Evolutionary conservation across 192 early-diverging fungal genomes (phyloP).

Genomic region (Entomortierella parvispora): DNA sequence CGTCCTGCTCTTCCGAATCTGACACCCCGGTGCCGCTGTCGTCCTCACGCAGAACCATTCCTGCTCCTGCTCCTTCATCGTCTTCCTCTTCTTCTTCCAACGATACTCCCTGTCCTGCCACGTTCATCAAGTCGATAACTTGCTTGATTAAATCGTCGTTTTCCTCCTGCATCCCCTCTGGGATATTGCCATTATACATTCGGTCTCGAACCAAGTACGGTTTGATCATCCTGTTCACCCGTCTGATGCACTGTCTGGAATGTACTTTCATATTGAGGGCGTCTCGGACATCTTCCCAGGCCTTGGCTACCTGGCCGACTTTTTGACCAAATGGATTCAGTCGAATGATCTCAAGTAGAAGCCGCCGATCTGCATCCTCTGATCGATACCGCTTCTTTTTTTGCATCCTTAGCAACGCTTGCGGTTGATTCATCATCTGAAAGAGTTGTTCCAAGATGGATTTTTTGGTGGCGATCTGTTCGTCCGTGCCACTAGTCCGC

Average conservation of each 20-base stretch:
- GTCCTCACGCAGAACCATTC: too few relatives aligned
- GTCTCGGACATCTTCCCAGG: constrained; percentile 50
- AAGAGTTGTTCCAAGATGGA: constrained; percentile 41
- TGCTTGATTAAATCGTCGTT: constrained; percentile 47
- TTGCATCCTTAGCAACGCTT: constrained; percentile 46
- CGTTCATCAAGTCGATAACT: constrained; percentile 36
- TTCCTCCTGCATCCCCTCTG: constrained; percentile 40
- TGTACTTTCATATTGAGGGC: constrained; percentile 51
- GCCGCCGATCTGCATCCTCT: constrained; percentile 40
- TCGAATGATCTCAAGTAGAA: constrained; percentile 35
- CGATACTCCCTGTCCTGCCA: constrained; percentile 20
- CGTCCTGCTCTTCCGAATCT: constrained; percentile 43
- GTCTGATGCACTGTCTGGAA: constrained; percentile 42
- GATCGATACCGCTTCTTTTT: constrained; percentile 50
- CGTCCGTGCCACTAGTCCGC: constrained; percentile 37
- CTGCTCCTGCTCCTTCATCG: too few relatives aligned
- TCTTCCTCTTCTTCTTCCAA: constrained; percentile 17
- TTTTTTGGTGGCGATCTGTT: constrained; percentile 41
- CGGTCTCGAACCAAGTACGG: constrained; percentile 46
- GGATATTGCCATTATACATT: constrained; percentile 45
- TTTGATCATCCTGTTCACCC: constrained; percentile 50
- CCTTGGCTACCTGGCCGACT: constrained; percentile 48
- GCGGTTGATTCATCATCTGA: constrained; percentile 51
- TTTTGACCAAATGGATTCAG: constrained; percentile 48
- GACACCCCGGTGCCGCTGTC: constrained; percentile 5